Conservation (phyloP, 2,329 filamentous ascomycete species). For the Aspergillus novofumigatus region DNA sequence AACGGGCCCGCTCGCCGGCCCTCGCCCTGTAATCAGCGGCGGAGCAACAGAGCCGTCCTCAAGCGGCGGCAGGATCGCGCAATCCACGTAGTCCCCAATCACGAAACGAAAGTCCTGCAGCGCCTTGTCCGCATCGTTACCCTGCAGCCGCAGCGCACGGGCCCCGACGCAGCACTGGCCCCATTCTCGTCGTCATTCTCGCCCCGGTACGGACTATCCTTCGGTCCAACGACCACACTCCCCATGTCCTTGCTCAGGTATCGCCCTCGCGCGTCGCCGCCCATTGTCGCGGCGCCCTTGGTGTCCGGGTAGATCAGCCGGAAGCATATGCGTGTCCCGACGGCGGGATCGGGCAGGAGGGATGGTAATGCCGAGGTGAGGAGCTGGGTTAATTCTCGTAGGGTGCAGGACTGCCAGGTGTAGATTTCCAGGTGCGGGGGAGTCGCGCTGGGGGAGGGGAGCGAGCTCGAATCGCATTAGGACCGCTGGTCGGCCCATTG, state of each 20-base stretch:
- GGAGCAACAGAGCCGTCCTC: constrained; percentile 70
- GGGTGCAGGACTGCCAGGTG: constrained; percentile 77
- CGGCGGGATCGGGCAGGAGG: constrained; percentile 66
- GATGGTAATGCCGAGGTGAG: constrained; percentile 65
- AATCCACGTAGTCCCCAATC: constrained; percentile 82
- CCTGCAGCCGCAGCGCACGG: constrained; percentile 41
- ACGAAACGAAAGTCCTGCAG: constrained; percentile 75
- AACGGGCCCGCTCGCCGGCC: constrained; percentile 40
- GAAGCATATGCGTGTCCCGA: constrained; percentile 83
- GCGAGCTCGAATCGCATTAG: constrained; percentile 37
- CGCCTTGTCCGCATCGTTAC: constrained; percentile 66
- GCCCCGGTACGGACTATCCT: constrained; percentile 21
- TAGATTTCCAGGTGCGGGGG: constrained; percentile 73
- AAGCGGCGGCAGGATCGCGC: constrained; percentile 72
- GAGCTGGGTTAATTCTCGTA: constrained; percentile 75
- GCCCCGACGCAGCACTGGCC: constrained; percentile 29
- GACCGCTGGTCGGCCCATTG: constrained; percentile 27
- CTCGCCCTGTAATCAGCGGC: constrained; percentile 45
- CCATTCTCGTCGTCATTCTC: constrained; percentile 36
- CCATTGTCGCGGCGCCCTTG: constrained; percentile 36
- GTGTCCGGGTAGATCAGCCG: constrained; percentile 81
- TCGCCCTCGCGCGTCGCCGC: constrained; percentile 48
- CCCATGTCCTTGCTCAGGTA: constrained; percentile 80
- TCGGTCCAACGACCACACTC: constrained; percentile 66
- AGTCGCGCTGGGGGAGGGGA: constrained; percentile 55